These are phyloP conservation scores for Hypoxylon rubiginosum DNA, from an alignment of 2,329 filamentous ascomycete genomes.

Conservation along the genomic window DNA sequence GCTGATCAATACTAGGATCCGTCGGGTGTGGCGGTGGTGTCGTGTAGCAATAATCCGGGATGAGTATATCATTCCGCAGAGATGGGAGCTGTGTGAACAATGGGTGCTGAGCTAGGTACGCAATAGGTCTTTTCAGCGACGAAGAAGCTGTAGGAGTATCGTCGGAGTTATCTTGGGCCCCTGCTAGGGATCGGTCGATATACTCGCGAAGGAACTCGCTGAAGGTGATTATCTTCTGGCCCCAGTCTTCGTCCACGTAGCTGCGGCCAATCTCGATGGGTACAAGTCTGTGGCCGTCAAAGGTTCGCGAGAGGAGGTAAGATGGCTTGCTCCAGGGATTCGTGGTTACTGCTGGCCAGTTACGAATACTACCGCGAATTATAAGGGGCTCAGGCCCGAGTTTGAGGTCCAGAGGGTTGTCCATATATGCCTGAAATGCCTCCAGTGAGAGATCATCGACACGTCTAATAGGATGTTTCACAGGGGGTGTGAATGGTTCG, in stretches of 20 bases:
- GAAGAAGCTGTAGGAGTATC: slow-evolving; percentile 5
- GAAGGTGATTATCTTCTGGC: slow-evolving; percentile 84
- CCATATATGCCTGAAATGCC: slow-evolving; percentile 73
- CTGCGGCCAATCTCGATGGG: slow-evolving; percentile 88
- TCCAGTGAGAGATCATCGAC: slow-evolving; percentile 65
- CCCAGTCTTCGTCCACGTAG: slow-evolving; percentile 89
- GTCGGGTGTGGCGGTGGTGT: slow-evolving; percentile 70
- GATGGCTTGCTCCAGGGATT: slow-evolving; percentile 78
- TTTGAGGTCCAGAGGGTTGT: slow-evolving; percentile 54
- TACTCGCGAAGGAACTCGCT: slow-evolving; percentile 75
- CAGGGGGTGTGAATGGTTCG: slow-evolving; percentile 59
- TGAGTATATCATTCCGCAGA: slow-evolving; percentile 79
- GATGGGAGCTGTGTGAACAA: slow-evolving; percentile 85
- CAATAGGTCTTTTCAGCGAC: slow-evolving; percentile 57
- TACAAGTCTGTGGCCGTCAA: slow-evolving; percentile 82
- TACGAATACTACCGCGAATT: slow-evolving; percentile 72
- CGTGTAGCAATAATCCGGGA: slow-evolving; percentile 89
- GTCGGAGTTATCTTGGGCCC: background rate
- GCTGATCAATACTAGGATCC: slow-evolving; percentile 53
- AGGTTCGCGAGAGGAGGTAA: slow-evolving; percentile 81
- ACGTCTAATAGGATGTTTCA: slow-evolving; percentile 58
- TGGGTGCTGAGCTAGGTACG: slow-evolving; percentile 93
- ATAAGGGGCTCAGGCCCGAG: slow-evolving; percentile 72
- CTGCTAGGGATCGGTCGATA: slow-evolving; percentile 58
- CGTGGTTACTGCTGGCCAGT: slow-evolving; percentile 82